Evolutionary conservation across 257 asterid species (phyloP).

Genomic region (Leonotis leonurus): DNA sequence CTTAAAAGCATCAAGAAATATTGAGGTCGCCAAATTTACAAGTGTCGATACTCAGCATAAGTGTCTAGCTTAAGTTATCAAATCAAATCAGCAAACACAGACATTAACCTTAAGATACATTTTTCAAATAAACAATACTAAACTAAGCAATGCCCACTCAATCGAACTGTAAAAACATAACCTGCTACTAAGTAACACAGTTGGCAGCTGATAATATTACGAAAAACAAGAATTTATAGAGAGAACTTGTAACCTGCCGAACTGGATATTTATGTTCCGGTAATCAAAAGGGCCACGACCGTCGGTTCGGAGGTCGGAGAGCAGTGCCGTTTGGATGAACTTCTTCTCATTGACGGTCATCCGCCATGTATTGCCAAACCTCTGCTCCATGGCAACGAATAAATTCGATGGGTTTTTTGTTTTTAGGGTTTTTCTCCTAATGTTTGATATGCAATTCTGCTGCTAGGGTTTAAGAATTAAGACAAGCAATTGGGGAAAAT

Average conservation of each 20-base stretch:
- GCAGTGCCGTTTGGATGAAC: slow-evolving; percentile 65
- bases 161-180: not conserved
- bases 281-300: slow-evolving; percentile 90
- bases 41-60: too few species aligned
- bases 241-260: slow-evolving; percentile 48
- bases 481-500: too few species aligned
- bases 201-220: not conserved
- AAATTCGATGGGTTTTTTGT: not conserved
- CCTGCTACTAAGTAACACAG: not conserved
- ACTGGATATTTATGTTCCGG: slow-evolving; percentile 56
- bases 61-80: too few species aligned
- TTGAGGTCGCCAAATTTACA: too few species aligned
- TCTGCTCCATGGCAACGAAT: slow-evolving; percentile 56
- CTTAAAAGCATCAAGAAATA: not conserved
- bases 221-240: not conserved
- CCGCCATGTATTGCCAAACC: slow-evolving; percentile 55
- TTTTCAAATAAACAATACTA: not conserved
- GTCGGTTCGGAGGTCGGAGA: slow-evolving; percentile 72
- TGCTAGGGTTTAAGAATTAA: too few species aligned
- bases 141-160: not conserved
- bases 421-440: not conserved
- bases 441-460: too few species aligned
- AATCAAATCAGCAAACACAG: too few species aligned
- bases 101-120: not conserved
- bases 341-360: slow-evolving; percentile 78